Percentiles rank a stretch among this genome's conserved stretches.
Evolutionary conservation across 108 stramenopile species (phyloP).

Genomic region (Cylindrotheca closterium): DNA sequence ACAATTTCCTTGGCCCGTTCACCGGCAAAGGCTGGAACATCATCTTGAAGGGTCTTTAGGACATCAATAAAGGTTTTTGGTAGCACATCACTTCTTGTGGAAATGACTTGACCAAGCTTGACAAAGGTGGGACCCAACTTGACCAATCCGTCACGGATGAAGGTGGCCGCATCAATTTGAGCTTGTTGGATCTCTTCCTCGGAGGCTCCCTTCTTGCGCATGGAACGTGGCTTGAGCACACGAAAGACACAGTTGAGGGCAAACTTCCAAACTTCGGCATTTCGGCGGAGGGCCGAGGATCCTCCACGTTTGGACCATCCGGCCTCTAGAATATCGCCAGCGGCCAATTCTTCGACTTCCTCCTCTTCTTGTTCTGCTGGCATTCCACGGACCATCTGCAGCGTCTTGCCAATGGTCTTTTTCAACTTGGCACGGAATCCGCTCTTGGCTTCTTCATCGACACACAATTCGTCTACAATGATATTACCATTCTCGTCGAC

Average conservation of each 20-base stretch:
- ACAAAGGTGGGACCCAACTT: slow-evolving; percentile 94
- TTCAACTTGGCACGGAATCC: slow-evolving; percentile 58
- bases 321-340: slow-evolving; percentile 75
- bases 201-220: slow-evolving; percentile 64
- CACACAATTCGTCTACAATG: slow-evolving; percentile 65
- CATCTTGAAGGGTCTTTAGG: slow-evolving; percentile 89
- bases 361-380: slow-evolving; percentile 28
- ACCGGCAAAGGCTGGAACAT: slow-evolving; percentile 92
- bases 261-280: slow-evolving; percentile 90
- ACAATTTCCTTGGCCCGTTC: slow-evolving; percentile 86
- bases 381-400: slow-evolving; percentile 49
- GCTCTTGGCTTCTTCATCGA: slow-evolving; percentile 52
- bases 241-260: slow-evolving; percentile 79
- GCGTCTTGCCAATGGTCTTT: slow-evolving; percentile 45
- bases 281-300: slow-evolving; percentile 58
- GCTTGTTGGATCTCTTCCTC: slow-evolving; percentile 68
- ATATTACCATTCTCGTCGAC: slow-evolving; percentile 48
- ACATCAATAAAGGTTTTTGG: slow-evolving; percentile 88
- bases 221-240: slow-evolving; percentile 65
- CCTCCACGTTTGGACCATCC: slow-evolving; percentile 80
- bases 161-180: slow-evolving; percentile 73
- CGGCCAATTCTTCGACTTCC: slow-evolving; percentile 23
- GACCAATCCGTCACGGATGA: slow-evolving; percentile 84
- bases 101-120: slow-evolving; percentile 79
- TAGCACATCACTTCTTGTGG: slow-evolving; percentile 88